A percentile compares a stretch with the other conserved stretches of the same genome.
phyloP scores from a whole-genome alignment of 129 eudicot species.

The Tanacetum coccineum region DNA sequence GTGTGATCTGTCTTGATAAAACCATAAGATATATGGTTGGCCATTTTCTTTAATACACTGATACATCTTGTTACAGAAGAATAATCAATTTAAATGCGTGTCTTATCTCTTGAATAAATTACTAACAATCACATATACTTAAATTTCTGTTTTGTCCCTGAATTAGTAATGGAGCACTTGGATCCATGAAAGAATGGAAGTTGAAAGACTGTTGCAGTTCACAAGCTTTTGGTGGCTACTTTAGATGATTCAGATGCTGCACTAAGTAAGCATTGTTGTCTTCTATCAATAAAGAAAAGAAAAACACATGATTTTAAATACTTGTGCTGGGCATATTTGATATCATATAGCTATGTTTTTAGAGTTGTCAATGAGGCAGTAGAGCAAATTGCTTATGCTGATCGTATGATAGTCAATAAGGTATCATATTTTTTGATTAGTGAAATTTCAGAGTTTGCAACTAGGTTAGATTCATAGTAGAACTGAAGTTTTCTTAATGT shows the following conservation, averaged over 20 bases:
- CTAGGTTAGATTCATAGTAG: conserved; percentile 8
- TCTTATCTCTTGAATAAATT: not conserved
- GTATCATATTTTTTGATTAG: conserved; percentile 31
- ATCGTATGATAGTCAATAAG: conserved; percentile 41
- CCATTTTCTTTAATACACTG: too few relatives aligned
- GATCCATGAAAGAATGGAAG: conserved; percentile 48
- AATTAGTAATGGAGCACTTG: conserved; percentile 48
- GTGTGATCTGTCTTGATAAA: too few relatives aligned
- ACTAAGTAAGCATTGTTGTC: conserved; percentile 46
- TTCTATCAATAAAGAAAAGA: not conserved
- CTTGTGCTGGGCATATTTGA: too few relatives aligned
- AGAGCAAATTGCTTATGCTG: not conserved
- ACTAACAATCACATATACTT: not conserved
- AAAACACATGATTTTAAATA: too few relatives aligned
- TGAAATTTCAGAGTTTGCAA: not conserved
- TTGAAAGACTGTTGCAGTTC: conserved; percentile 72
- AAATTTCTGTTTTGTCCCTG: conserved; percentile 5
- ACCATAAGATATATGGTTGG: too few relatives aligned
- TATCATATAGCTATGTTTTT: too few relatives aligned
- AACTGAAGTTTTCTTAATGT: conserved; percentile 21
- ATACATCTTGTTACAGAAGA: too few relatives aligned
- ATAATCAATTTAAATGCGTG: too few relatives aligned
- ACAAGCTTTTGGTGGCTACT: conserved; percentile 52
- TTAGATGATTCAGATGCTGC: conserved; percentile 71
- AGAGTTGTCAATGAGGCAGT: conserved; percentile 95